Evolutionary conservation across 176 grass and related monocot genomes (phyloP).

Genomic region (Saccharum spontaneum): DNA sequence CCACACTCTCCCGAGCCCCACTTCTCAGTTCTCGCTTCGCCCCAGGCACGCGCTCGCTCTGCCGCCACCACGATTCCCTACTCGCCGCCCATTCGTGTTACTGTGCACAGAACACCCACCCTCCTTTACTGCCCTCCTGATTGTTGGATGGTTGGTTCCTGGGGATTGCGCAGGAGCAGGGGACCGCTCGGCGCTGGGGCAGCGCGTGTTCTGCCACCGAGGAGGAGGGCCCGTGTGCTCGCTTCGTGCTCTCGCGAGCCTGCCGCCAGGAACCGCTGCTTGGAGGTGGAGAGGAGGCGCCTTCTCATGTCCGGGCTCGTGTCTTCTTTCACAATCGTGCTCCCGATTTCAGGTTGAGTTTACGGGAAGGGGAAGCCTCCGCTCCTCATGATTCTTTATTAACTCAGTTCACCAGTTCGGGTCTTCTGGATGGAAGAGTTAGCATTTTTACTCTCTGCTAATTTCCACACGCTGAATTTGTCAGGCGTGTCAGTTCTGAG

Average conservation of each 20-base stretch:
- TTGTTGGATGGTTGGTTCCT: neutral
- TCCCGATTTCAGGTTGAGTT: slow-evolving; percentile 47
- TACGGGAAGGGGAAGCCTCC: neutral
- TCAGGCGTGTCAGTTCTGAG: neutral
- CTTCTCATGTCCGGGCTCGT: slow-evolving; percentile 63
- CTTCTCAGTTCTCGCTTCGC: slow-evolving; percentile 13
- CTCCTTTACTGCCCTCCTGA: neutral
- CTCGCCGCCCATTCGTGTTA: neutral
- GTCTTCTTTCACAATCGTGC: slow-evolving; percentile 46
- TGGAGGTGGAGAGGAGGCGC: slow-evolving; percentile 64
- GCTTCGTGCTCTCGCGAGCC: slow-evolving; percentile 44
- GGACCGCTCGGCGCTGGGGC: neutral
- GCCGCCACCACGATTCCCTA: neutral
- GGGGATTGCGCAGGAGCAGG: slow-evolving; percentile 9
- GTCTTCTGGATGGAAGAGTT: neutral
- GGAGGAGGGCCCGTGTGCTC: slow-evolving; percentile 7
- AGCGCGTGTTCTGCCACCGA: neutral
- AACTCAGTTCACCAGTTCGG: neutral
- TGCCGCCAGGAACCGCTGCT: slow-evolving; percentile 4
- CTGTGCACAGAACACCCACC: neutral
- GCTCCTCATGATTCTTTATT: neutral
- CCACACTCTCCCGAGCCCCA: slow-evolving; percentile 1
- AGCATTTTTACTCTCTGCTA: neutral
- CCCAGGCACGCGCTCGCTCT: slow-evolving; percentile 14
- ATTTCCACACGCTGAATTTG: neutral